These are phyloP conservation scores for Globisporangium paddicum DNA, from an alignment of 352 stramenopile genomes.

Conservation along the genomic window DNA sequence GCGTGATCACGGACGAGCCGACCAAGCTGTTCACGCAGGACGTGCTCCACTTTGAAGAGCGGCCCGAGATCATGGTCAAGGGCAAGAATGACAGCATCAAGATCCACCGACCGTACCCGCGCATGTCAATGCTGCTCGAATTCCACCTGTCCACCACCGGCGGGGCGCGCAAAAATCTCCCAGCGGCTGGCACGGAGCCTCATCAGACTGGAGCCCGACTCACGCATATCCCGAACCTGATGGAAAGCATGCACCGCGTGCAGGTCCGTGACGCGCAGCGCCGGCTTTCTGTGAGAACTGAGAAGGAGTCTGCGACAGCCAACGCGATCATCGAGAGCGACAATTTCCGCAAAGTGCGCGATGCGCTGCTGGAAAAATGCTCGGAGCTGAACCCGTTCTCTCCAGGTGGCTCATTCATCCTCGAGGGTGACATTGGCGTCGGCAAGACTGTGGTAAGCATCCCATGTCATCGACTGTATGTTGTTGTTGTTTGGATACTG, in stretches of 20 bases:
- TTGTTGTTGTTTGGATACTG: no score
- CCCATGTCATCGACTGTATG: no score
- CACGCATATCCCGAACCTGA: conserved; percentile 66
- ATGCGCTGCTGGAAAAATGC: conserved; percentile 56
- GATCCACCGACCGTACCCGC: conserved; percentile 82
- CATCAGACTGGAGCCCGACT: conserved; percentile 11
- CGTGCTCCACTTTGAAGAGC: conserved; percentile 87
- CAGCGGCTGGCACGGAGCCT: background rate
- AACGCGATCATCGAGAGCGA: conserved; percentile 62
- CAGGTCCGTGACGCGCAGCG: conserved; percentile 79
- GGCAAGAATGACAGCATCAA: conserved; percentile 91
- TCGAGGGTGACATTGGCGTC: conserved; percentile 82
- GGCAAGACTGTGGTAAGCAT: conserved; percentile 54
- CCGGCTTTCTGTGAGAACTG: conserved; percentile 46
- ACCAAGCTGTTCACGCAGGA: conserved; percentile 84
- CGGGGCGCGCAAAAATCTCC: conserved; percentile 9
- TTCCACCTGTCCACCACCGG: conserved; percentile 52
- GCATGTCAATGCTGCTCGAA: conserved; percentile 80
- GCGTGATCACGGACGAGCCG: conserved; percentile 84
- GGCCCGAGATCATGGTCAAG: conserved; percentile 89
- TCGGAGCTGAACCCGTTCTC: conserved; percentile 61
- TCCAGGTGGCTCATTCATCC: conserved; percentile 61
- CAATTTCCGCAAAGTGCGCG: conserved; percentile 44
- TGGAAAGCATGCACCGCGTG: conserved; percentile 86
- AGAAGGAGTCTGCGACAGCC: conserved; percentile 33